phyloP scores from a whole-genome alignment of 148 eudicot species.

The Vaccinium darrowii region DNA sequence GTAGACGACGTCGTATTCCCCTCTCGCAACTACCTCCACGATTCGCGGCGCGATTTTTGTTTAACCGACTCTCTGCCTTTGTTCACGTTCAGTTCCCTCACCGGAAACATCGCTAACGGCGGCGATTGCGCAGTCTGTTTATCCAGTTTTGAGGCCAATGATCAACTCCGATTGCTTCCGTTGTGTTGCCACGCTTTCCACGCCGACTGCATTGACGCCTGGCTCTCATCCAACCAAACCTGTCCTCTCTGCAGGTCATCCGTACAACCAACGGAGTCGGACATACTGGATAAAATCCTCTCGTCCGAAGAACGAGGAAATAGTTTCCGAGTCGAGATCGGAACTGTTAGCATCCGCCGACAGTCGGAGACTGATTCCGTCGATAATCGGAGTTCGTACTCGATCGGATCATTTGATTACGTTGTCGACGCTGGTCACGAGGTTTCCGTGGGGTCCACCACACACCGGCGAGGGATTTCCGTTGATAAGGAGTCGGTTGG shows the following conservation, averaged over 20 bases:
- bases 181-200: slow-evolving; percentile 89
- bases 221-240: slow-evolving; percentile 57
- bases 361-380: slow-evolving; percentile 25
- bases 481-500: slow-evolving; percentile 38
- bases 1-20: slow-evolving; percentile 8
- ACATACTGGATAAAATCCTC: slow-evolving; percentile 38
- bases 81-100: slow-evolving; percentile 50
- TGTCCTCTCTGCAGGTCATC: slow-evolving; percentile 87
- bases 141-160: slow-evolving; percentile 64
- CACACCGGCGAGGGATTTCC: slow-evolving; percentile 26
- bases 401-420: slow-evolving; percentile 72
- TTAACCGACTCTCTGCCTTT: slow-evolving; percentile 52
- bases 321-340: slow-evolving; percentile 80
- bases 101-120: slow-evolving; percentile 24
- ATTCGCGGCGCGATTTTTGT: background rate
- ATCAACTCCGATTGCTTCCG: slow-evolving; percentile 68
- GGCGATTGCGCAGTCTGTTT: slow-evolving; percentile 90
- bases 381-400: slow-evolving; percentile 44
- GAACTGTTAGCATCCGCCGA: slow-evolving; percentile 54
- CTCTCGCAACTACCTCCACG: background rate
- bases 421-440: slow-evolving; percentile 45
- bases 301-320: slow-evolving; percentile 10
- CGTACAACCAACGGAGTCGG: slow-evolving; percentile 48
- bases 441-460: slow-evolving; percentile 29
- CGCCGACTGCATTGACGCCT: slow-evolving; percentile 69